These are phyloP conservation scores for Glaciozyma antarctica DNA, from an alignment of 768 basidiomycete genomes.

Conservation along the genomic window DNA sequence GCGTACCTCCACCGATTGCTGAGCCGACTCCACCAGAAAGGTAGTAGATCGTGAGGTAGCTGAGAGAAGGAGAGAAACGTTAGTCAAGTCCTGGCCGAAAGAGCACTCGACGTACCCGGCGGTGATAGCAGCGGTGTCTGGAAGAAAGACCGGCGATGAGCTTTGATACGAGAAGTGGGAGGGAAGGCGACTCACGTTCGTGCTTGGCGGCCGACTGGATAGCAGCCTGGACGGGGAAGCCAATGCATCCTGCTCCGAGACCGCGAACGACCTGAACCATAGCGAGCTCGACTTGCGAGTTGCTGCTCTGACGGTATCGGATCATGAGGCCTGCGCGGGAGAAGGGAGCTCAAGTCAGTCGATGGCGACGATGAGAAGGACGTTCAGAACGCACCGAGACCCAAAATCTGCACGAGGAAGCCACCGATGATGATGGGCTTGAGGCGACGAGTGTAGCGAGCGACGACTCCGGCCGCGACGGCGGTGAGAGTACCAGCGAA, in stretches of 20 bases:
- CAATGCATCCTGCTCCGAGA: slow-evolving; percentile 33
- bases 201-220: slow-evolving; percentile 30
- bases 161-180: no score
- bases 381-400: background rate
- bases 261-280: slow-evolving; percentile 37
- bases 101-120: slow-evolving; percentile 30
- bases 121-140: slow-evolving; percentile 34
- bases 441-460: slow-evolving; percentile 34
- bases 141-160: background rate
- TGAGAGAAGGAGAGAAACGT: no score
- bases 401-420: slow-evolving; percentile 25
- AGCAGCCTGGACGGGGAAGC: slow-evolving; percentile 34
- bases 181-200: slow-evolving; percentile 10
- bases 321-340: slow-evolving; percentile 37
- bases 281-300: slow-evolving; percentile 33
- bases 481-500: slow-evolving; percentile 20
- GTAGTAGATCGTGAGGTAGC: slow-evolving; percentile 32
- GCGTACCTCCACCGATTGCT: background rate
- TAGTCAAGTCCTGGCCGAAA: no score
- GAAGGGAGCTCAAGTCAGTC: background rate
- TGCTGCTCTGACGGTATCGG: slow-evolving; percentile 34
- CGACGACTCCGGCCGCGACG: slow-evolving; percentile 18
- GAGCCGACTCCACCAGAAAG: slow-evolving; percentile 32
- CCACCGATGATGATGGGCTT: slow-evolving; percentile 39
- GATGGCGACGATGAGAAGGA: no score